Percentiles rank a stretch among this genome's conserved stretches.
These are phyloP conservation scores for Gliomastix tumulicola DNA, from an alignment of 2,329 filamentous ascomycete genomes.

Conservation along the genomic window DNA sequence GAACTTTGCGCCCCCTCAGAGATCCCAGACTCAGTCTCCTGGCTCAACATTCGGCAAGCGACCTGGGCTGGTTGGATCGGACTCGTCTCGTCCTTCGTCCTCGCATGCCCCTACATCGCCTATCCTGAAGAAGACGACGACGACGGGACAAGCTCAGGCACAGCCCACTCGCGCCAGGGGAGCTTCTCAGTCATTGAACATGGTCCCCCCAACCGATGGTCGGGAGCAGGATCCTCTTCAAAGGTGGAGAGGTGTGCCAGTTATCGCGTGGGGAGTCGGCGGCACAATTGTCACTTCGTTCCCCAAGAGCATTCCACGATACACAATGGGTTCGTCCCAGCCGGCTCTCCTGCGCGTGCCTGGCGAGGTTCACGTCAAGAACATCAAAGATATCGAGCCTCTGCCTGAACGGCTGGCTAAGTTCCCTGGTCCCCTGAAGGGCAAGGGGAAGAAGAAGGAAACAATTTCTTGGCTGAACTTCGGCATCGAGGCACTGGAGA, in stretches of 20 bases:
- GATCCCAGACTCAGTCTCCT: conserved; percentile 58
- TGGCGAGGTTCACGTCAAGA: conserved; percentile 74
- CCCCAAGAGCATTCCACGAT: conserved; percentile 81
- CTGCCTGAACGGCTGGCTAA: conserved; percentile 65
- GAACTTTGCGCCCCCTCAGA: conserved; percentile 47
- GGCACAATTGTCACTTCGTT: conserved; percentile 79
- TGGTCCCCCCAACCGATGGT: conserved; percentile 57
- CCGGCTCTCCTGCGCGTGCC: conserved; percentile 78
- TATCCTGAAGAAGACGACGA: conserved; percentile 12
- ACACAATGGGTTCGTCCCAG: conserved; percentile 63
- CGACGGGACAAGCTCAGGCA: too few species aligned
- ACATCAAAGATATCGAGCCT: conserved; percentile 66
- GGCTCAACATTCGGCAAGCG: conserved; percentile 36
- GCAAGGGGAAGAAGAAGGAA: conserved; percentile 95
- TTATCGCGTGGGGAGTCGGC: conserved; percentile 83
- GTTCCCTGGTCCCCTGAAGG: conserved; percentile 84
- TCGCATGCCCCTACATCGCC: conserved; percentile 38
- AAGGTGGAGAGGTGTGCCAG: conserved; percentile 83
- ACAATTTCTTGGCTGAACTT: conserved; percentile 70
- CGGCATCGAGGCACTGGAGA: conserved; percentile 70
- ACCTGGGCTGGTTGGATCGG: too few species aligned
- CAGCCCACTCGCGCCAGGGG: conserved; percentile 35
- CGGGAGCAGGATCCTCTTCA: conserved; percentile 70
- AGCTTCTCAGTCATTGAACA: conserved; percentile 47
- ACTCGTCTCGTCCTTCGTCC: conserved; percentile 49